phyloP scores from a whole-genome alignment of 352 stramenopile species.

The Phytophthora quininea region DNA sequence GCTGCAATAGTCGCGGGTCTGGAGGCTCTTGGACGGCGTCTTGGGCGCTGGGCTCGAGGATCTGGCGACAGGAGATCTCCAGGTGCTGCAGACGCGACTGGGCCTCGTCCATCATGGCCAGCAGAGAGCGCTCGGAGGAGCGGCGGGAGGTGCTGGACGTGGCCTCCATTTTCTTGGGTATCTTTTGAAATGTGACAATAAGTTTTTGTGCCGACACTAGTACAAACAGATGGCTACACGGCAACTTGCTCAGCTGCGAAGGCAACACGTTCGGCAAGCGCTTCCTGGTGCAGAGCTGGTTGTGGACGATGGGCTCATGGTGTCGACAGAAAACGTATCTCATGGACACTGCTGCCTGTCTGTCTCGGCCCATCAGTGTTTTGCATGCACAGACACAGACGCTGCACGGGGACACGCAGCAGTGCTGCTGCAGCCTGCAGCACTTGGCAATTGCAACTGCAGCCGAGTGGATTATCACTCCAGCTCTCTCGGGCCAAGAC shows the following conservation, averaged over 20 bases:
- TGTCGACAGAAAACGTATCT: background rate
- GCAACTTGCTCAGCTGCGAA: too few relatives aligned
- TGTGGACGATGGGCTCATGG: background rate
- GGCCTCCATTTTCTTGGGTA: too few relatives aligned
- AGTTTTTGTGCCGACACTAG: background rate
- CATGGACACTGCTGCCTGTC: background rate
- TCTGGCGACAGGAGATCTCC: conserved; percentile 54
- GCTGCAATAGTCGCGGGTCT: conserved; percentile 42
- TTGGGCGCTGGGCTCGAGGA: conserved; percentile 22
- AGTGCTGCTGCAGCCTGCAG: background rate
- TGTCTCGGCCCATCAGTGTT: background rate
- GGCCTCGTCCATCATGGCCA: conserved; percentile 59
- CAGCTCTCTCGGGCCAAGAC: background rate
- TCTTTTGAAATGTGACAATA: too few relatives aligned
- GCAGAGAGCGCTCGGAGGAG: conserved; percentile 44
- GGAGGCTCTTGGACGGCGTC: conserved; percentile 10
- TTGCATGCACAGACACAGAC: background rate
- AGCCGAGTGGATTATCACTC: background rate
- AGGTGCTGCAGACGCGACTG: conserved; percentile 51
- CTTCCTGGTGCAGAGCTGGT: too few relatives aligned
- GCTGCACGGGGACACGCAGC: background rate
- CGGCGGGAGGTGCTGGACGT: background rate
- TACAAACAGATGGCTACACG: background rate
- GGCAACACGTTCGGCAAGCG: too few relatives aligned
- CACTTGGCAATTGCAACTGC: background rate